Evolutionary conservation across 2,329 filamentous ascomycete genomes (phyloP), one percentile per base, ranked within the genome.

Genomic region (Cercospora zeina): DNA sequence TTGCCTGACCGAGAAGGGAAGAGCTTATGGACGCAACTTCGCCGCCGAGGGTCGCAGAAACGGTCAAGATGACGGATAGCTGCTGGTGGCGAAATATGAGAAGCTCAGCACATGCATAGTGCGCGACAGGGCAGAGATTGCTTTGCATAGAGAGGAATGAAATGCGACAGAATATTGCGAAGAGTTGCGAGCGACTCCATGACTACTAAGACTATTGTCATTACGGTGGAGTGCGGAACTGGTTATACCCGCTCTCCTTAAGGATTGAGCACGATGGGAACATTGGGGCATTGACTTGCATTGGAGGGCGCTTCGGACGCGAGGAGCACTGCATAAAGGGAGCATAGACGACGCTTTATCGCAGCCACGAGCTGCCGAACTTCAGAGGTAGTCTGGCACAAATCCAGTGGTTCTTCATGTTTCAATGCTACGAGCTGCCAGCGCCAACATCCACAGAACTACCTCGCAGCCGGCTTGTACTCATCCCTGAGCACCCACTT

Each of bases 401-500:
- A n/a, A 45, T 45, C 9, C 10, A 45, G 39, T 19, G 16, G 39
- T 24, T 10, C 10, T 45, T 13, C 39, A 21, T 45, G 39, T 24
- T 45, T 16, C 39, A 8, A 16, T 21, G 4, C 19, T 24, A 7
- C 4, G 39, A 24, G 24, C 24, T 27, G 24, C 24, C 24, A 27
- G 24, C 6, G 24, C 24, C 24, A 27, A 27, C 24, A 27, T 27
- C 5, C 2, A n/a, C 13, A 50, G 24, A 8, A 14, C 47, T 50
- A 50, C 27, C 47, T 31, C 19, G 31, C 13, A 42, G 21, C 24
- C 4, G 34, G 31, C 34, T 33, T 59, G 51, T 80, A 85, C 70
- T 87, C 84, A 36, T 84, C 81, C 75, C 82, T 87, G 68, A 88
- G 69, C 51, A 81, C 79, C 85, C 85, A 88, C 64, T 78, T 79